Evolutionary conservation across 345 rosid genomes (phyloP), one percentile per base, ranked within the genome.

Genomic region (Cardamine chenopodiifolia): DNA sequence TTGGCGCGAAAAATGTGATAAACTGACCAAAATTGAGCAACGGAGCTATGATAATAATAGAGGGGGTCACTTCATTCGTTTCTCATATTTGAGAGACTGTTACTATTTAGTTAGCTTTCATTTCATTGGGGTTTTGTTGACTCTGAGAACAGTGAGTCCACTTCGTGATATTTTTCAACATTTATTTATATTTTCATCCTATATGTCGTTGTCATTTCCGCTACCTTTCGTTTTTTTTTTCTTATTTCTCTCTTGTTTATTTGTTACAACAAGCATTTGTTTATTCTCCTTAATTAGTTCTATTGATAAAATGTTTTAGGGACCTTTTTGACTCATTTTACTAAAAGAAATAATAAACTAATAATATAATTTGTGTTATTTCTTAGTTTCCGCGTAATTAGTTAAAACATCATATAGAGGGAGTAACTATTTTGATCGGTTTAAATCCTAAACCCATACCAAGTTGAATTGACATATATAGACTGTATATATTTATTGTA

Each of bases 111-210:
- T 20, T 35, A 12, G 62, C 66, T 58, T 70, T 70, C 65, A 42
- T 29, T n/a, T 70, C 66, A 70, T 70, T 32, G 6, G 25, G 18
- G 2, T 71, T 71, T 45, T 42, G 66, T 58, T 70, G 57, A 70
- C 48, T 59, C 66, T 34, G 12, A 31, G 66, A 70, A 58, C 66
- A 59, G 74, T 70, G 66, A 70, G 34, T 57, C 28, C 13, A 57
- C 39, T 48, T 60, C 19, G 11, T 48, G 39, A 58, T 58, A 8
- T 32, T 49, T n/a, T 54, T 5, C 17, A 37, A 19, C 52, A 53
- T 53, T 53, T 53, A 39, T 23, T 37, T 66, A 15, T 20, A n/a
- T 12, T 65, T 47, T 23, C 28, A 10, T 35, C 1, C 5, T 6
- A 2, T 60, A 55, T 55, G 40, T 40, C 17, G 40, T 68, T 23